Percentiles rank a stretch among this genome's conserved stretches.
Evolutionary conservation across 2,329 filamentous ascomycete genomes (phyloP).

Genomic region (Dendrostoma leiphaemia): DNA sequence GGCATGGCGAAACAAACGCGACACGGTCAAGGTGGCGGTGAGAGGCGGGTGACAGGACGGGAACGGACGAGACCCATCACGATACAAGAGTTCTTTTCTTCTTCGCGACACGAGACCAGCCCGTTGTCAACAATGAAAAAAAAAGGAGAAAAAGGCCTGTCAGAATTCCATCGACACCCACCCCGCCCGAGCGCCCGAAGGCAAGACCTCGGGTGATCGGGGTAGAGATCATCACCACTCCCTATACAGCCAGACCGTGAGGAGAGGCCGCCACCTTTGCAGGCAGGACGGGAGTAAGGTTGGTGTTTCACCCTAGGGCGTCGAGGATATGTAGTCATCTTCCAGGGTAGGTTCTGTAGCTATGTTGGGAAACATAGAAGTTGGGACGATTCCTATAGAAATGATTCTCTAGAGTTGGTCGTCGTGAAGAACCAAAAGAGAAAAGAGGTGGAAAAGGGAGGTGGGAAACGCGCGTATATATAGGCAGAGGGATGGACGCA

Average conservation of each 20-base stretch:
- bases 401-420: slow-evolving; percentile 81
- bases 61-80: no score
- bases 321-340: slow-evolving; percentile 88
- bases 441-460: slow-evolving; percentile 34
- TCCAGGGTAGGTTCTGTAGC: slow-evolving; percentile 94
- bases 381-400: slow-evolving; percentile 93
- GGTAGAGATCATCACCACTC: slow-evolving; percentile 95
- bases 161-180: slow-evolving; percentile 88
- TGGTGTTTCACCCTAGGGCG: slow-evolving; percentile 79
- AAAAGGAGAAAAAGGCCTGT: slow-evolving; percentile 58
- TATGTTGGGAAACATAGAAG: slow-evolving; percentile 89
- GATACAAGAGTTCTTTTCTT: slow-evolving; percentile 8
- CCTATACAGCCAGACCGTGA: slow-evolving; percentile 62
- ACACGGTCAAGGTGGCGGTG: no score
- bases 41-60: no score
- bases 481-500: slow-evolving; percentile 27
- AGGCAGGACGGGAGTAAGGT: slow-evolving; percentile 59
- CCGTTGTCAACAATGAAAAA: slow-evolving; percentile 18
- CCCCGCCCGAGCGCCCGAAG: slow-evolving; percentile 75
- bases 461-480: slow-evolving; percentile 33
- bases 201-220: slow-evolving; percentile 61
- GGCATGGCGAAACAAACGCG: no score
- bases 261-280: slow-evolving; percentile 56
- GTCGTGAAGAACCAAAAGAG: slow-evolving; percentile 55
- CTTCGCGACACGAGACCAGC: slow-evolving; percentile 15